Conservation (phyloP, 2,329 filamentous ascomycete species). For the Myriosclerotinia scirpicola region DNA sequence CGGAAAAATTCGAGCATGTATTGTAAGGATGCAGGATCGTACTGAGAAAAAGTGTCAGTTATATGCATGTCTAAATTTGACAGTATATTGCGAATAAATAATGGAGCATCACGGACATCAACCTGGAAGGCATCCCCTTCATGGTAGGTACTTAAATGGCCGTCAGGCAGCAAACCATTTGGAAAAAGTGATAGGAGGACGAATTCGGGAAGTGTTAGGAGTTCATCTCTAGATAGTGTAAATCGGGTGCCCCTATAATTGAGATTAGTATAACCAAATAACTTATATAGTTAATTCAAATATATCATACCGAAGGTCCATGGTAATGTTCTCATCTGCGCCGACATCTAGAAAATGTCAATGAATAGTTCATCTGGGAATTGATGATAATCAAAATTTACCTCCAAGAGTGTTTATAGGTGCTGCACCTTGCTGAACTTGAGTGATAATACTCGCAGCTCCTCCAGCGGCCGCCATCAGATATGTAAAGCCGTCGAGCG, state of each 20-base stretch:
- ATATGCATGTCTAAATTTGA: slow-evolving; percentile 45
- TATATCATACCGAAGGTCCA: slow-evolving; percentile 80
- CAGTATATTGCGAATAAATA: slow-evolving; percentile 38
- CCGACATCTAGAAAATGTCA: slow-evolving; percentile 61
- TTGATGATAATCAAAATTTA: slow-evolving; percentile 45
- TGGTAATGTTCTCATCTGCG: slow-evolving; percentile 89
- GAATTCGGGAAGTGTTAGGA: slow-evolving; percentile 94
- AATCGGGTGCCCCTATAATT: slow-evolving; percentile 79
- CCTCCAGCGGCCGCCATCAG: slow-evolving; percentile 97
- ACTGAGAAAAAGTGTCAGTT: slow-evolving; percentile 61
- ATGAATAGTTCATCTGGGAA: slow-evolving; percentile 20
- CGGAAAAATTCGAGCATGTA: slow-evolving; percentile 99
- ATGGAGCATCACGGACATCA: slow-evolving; percentile 69
- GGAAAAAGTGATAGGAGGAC: slow-evolving; percentile 96
- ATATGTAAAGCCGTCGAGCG: slow-evolving; percentile 89
- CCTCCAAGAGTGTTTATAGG: slow-evolving; percentile 88
- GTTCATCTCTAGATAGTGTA: slow-evolving; percentile 89
- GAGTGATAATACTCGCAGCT: slow-evolving; percentile 97
- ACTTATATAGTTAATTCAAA: background rate
- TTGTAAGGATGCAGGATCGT: slow-evolving; percentile 91
- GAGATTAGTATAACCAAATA: slow-evolving; percentile 37
- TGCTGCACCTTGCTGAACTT: slow-evolving; percentile 88
- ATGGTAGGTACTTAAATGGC: slow-evolving; percentile 88
- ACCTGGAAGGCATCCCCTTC: slow-evolving; percentile 95
- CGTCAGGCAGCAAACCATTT: slow-evolving; percentile 96